Base-by-base conservation (phyloP, 2,329 filamentous ascomycete species). In the Huntiella savannae region DNA sequence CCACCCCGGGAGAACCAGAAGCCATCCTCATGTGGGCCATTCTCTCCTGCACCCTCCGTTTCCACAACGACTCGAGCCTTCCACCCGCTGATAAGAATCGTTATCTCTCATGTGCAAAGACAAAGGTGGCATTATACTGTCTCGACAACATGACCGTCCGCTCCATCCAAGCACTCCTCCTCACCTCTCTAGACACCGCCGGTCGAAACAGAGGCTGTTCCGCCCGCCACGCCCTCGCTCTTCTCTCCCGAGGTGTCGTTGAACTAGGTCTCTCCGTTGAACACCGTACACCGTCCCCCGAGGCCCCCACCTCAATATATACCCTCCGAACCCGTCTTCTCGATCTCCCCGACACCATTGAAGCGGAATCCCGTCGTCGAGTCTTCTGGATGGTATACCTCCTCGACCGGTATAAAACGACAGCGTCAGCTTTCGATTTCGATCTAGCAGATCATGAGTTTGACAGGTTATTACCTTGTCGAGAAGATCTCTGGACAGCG, bases 311-410 rank as follows among this genome's bases (percentile, higher is more conserved):
- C 47, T 93, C 87, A 0, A 94, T 94, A 40, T 93, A 92, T 58
- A 94, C 86, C 0, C 65, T 93, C 39, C 72, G 86, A 46, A 84
- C 86, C 12, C 87, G 87, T 65, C 78, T 88, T 2, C 66, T 94
- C 0, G 82, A 85, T 0, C 85, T 93, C 50, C 73, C 87, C 0
- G 82, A 85, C 51, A 94, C 87, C 60, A 80, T 93, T 47, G 86
- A 94, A 57, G 87, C 94, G 51, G 87, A 95, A 59, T 82, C 82
- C 37, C 70, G 86, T 22, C 72, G 87, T 22, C 70, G 87, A 19
- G 66, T 94, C 1, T 93, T 95, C 60, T 95, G 87, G 87, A 88
- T 92, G 77, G 78, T 93, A 8, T 95, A 93, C 57, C 64, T 94
- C 10, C 69, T 95, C 4, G 87, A 95, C 58, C 73, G 87, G 43